These are phyloP conservation scores for Trichosanthes cucumerina DNA, from an alignment of 306 rosid species.

Conservation along the genomic window DNA sequence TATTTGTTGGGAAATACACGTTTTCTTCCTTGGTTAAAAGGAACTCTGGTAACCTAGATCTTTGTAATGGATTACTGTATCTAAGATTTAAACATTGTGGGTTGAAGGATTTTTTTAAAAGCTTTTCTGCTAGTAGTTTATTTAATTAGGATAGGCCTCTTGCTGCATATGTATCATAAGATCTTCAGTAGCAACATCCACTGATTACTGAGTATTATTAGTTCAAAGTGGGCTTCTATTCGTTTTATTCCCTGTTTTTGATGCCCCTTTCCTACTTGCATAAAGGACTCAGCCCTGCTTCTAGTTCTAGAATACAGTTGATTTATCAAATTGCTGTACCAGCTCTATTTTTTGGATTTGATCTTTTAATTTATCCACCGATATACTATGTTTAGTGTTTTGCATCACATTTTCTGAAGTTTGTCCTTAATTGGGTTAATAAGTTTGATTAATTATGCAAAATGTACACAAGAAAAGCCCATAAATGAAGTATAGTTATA, in stretches of 20 bases:
- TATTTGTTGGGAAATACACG: not conserved
- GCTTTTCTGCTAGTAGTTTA: not conserved
- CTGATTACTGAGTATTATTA: not conserved
- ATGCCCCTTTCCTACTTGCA: not conserved
- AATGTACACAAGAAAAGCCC: not conserved
- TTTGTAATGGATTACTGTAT: not conserved
- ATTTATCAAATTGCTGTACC: not conserved
- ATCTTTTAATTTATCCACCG: not conserved
- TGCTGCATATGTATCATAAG: not conserved
- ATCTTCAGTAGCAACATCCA: not conserved
- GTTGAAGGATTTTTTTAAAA: not conserved
- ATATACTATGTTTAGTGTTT: not conserved
- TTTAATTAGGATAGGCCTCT: not conserved
- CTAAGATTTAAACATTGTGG: not conserved
- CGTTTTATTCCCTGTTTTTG: not conserved
- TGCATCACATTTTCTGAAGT: not conserved
- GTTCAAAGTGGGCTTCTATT: not conserved
- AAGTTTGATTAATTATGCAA: not conserved
- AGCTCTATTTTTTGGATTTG: not conserved
- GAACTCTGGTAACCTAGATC: not conserved
- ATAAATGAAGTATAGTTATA: not conserved
- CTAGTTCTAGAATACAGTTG: not conserved
- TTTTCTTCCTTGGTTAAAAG: not conserved
- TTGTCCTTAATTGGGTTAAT: not conserved
- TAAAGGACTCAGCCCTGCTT: not conserved